Percentiles rank a stretch among this genome's conserved stretches.
Conservation (phyloP, 2,329 filamentous ascomycete genomes). For the Exophiala sideris region DNA sequence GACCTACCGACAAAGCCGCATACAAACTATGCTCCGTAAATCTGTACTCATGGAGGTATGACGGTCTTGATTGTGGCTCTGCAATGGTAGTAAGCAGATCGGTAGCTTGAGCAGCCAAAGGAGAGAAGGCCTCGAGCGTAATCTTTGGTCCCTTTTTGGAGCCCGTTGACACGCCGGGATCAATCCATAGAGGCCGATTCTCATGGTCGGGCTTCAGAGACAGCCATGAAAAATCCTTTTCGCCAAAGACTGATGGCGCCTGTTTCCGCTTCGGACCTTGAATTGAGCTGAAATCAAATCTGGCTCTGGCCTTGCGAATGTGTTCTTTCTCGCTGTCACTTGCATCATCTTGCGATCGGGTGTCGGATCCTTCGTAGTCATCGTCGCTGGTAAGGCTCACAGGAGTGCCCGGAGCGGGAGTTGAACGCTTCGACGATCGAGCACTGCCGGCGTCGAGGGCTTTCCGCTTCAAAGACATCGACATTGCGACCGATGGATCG, state of each 20-base stretch:
- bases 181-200: conserved; percentile 90
- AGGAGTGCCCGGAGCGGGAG: conserved; percentile 43
- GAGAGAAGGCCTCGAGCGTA: conserved; percentile 90
- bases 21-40: conserved; percentile 91
- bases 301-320: conserved; percentile 36
- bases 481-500: conserved; percentile 7
- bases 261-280: conserved; percentile 45
- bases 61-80: conserved; percentile 85
- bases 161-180: conserved; percentile 51
- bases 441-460: conserved; percentile 36
- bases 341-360: conserved; percentile 33
- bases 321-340: conserved; percentile 48
- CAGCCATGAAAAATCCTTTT: conserved; percentile 77
- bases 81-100: conserved; percentile 95
- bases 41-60: conserved; percentile 88
- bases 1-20: conserved; percentile 90
- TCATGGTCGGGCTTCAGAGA: conserved; percentile 82
- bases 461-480: conserved; percentile 48
- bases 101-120: conserved; percentile 79
- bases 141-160: conserved; percentile 68
- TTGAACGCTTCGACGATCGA: conserved; percentile 48
- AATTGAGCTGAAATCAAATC: conserved; percentile 53
- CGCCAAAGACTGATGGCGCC: conserved; percentile 55
- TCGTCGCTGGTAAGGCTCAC: conserved; percentile 52
- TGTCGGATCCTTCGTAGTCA: conserved; percentile 54